Conservation (phyloP, 2,329 filamentous ascomycete species). For the Colletotrichum sp. region DNA sequence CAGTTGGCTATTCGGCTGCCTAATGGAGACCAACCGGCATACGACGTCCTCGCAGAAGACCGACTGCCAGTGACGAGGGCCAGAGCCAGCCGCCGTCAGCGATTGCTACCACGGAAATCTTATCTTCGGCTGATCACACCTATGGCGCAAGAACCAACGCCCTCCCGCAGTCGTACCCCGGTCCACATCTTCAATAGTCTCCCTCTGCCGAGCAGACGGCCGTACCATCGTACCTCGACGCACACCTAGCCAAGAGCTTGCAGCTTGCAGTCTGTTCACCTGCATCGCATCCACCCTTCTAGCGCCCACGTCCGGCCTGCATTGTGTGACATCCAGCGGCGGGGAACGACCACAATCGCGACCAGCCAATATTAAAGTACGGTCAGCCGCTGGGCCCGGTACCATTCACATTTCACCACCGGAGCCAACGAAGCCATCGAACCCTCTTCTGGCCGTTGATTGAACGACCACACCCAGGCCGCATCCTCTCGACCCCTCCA, state of each 20-base stretch:
- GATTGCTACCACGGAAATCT: not conserved
- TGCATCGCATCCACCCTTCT: conserved; percentile 26
- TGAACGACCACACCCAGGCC: conserved; percentile 14
- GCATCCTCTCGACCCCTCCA: conserved; percentile 24
- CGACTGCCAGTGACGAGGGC: not conserved
- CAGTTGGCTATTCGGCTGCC: not conserved
- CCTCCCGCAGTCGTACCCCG: conserved; percentile 23
- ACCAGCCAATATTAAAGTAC: conserved; percentile 60
- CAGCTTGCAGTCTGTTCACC: conserved; percentile 14
- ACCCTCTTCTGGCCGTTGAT: conserved; percentile 27
- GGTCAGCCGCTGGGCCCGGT: conserved; percentile 48
- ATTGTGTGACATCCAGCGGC: conserved; percentile 39
- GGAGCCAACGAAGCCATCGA: conserved; percentile 14
- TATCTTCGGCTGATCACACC: conserved; percentile 2
- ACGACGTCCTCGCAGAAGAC: not conserved
- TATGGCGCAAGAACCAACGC: conserved; percentile 14
- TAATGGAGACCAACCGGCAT: not conserved
- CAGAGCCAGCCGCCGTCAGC: not conserved
- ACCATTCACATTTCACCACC: conserved; percentile 26
- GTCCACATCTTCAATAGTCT: conserved; percentile 6
- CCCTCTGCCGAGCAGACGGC: conserved; percentile 10
- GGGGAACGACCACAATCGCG: conserved; percentile 38
- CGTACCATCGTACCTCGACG: not conserved
- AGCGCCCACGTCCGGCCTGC: conserved; percentile 30
- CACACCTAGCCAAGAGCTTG: conserved; percentile 8